These are phyloP conservation scores for Cytospora mali DNA, from an alignment of 2,329 filamentous ascomycete species.

Conservation along the genomic window DNA sequence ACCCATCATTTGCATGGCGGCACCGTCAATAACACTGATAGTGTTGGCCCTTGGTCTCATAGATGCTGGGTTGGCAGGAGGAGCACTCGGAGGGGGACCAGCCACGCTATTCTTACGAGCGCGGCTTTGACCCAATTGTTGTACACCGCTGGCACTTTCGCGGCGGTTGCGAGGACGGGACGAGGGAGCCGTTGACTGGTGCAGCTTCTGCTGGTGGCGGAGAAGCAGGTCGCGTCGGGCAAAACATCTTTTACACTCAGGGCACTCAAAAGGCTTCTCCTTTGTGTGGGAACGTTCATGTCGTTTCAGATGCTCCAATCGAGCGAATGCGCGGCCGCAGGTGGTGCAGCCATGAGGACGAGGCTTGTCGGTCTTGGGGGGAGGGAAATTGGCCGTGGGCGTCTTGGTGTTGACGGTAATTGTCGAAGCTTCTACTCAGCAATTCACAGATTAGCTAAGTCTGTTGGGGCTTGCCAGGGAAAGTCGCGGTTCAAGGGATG, in stretches of 20 bases:
- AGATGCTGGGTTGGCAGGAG: slow-evolving; percentile 52
- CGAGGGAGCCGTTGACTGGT: slow-evolving; percentile 87
- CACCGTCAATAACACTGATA: slow-evolving; percentile 87
- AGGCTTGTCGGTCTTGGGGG: slow-evolving; percentile 96
- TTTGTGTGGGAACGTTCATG: slow-evolving; percentile 98
- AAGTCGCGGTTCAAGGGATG: neutral
- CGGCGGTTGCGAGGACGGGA: slow-evolving; percentile 84
- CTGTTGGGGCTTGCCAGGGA: neutral
- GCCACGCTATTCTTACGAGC: slow-evolving; percentile 93
- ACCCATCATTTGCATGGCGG: slow-evolving; percentile 70
- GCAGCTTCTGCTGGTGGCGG: slow-evolving; percentile 96
- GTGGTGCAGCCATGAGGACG: slow-evolving; percentile 91
- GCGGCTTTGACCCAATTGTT: slow-evolving; percentile 67
- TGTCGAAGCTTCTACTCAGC: slow-evolving; percentile 45
- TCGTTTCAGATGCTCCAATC: slow-evolving; percentile 93
- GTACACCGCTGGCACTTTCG: slow-evolving; percentile 77
- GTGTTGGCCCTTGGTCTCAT: slow-evolving; percentile 94
- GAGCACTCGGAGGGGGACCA: slow-evolving; percentile 45
- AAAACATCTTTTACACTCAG: slow-evolving; percentile 92
- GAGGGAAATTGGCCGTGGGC: slow-evolving; percentile 59
- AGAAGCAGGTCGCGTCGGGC: slow-evolving; percentile 88
- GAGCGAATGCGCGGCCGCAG: slow-evolving; percentile 88
- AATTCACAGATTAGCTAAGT: slow-evolving; percentile 16
- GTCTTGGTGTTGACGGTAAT: slow-evolving; percentile 54
- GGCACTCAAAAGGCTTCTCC: slow-evolving; percentile 98